Evolutionary conservation across 306 rosid genomes (phyloP).

Genomic region (Acmispon strigosus): DNA sequence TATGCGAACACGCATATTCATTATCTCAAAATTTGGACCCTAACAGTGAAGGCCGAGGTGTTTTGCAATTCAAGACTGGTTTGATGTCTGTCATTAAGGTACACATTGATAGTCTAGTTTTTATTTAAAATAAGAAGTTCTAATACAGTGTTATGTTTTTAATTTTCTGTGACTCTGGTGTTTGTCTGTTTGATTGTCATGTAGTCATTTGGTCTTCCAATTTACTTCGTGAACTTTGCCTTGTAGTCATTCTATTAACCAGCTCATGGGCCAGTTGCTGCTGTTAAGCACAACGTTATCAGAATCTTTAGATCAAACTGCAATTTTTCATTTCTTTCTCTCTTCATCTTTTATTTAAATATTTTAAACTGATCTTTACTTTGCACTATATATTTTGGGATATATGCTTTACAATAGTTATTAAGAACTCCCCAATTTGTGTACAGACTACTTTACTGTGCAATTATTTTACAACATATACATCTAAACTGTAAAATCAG

Average conservation of each 20-base stretch:
- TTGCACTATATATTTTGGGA: neutral
- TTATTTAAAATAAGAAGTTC: neutral
- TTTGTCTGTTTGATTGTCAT: neutral
- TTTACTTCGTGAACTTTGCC: neutral
- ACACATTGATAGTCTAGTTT: conserved; percentile 1
- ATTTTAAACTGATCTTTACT: neutral
- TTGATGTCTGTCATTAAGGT: conserved; percentile 98
- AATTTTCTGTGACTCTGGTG: neutral
- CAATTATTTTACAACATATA: neutral
- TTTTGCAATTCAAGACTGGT: conserved; percentile 94
- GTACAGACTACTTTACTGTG: too few relatives aligned
- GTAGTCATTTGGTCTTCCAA: neutral
- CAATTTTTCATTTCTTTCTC: neutral
- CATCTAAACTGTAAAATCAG: neutral
- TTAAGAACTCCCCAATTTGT: neutral
- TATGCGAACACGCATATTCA: conserved; percentile 94
- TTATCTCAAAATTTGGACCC: conserved; percentile 90
- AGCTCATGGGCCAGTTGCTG: too few relatives aligned
- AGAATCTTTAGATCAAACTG: neutral
- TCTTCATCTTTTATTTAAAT: neutral
- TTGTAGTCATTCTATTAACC: neutral
- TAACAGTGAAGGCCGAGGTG: conserved; percentile 96
- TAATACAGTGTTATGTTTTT: neutral
- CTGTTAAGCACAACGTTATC: too few relatives aligned
- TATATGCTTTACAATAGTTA: neutral